Evolutionary conservation across 108 stramenopile species (phyloP).

Genomic region (Skeletonema marinoi): DNA sequence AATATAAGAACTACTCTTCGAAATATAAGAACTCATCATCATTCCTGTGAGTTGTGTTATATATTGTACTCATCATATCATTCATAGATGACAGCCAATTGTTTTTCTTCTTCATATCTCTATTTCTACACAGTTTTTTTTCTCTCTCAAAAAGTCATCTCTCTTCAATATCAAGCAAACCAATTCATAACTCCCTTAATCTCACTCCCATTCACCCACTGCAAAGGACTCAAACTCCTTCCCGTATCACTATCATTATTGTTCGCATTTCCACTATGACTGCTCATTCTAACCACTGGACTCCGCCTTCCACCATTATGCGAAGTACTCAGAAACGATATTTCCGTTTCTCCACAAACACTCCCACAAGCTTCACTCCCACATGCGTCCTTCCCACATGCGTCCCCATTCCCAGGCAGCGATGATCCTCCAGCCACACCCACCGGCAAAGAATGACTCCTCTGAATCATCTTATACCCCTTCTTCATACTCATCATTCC

Average conservation of each 20-base stretch:
- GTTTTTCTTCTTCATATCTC: not conserved
- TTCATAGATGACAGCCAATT: too few relatives aligned
- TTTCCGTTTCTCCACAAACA: constrained; percentile 27
- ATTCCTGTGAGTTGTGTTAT: too few relatives aligned
- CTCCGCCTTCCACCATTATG: not conserved
- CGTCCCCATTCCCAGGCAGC: not conserved
- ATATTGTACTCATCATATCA: too few relatives aligned
- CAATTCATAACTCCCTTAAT: not conserved
- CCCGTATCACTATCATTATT: not conserved
- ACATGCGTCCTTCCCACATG: too few relatives aligned
- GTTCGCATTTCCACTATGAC: not conserved
- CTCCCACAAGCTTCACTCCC: not conserved
- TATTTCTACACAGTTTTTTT: not conserved
- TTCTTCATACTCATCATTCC: not conserved
- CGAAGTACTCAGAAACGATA: constrained; percentile 10
- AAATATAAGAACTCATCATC: too few relatives aligned
- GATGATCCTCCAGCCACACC: not conserved
- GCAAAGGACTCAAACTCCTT: constrained; percentile 11
- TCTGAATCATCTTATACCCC: not conserved
- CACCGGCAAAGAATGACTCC: not conserved
- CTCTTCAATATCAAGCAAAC: not conserved
- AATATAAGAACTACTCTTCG: too few relatives aligned
- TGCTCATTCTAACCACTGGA: not conserved
- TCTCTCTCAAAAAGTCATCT: not conserved
- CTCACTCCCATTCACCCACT: constrained; percentile 22